A percentile compares a stretch with the other conserved stretches of the same genome.
Conservation (phyloP, 805 yeast genomes). For the Saccharomycopsis malanga region DNA sequence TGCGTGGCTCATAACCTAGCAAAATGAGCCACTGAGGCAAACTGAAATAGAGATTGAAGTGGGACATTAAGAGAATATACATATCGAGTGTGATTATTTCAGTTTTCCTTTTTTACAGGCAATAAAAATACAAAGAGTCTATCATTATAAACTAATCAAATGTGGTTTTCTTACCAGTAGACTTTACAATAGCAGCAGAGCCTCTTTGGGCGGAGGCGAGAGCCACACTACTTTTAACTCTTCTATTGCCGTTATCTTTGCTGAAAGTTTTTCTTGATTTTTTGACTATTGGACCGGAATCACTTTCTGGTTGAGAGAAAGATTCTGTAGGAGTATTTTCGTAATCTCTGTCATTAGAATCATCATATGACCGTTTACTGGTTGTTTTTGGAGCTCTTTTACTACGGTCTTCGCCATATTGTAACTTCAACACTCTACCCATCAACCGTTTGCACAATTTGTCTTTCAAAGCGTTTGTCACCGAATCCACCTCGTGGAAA, state of each 20-base stretch:
- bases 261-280: slow-evolving; percentile 22
- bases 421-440: slow-evolving; percentile 74
- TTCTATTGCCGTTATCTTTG: slow-evolving; percentile 34
- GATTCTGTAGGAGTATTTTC: slow-evolving; percentile 4
- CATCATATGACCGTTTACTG: slow-evolving; percentile 7
- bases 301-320: slow-evolving; percentile 5
- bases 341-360: slow-evolving; percentile 21
- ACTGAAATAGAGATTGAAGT: no score
- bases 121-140: no score
- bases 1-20: no score
- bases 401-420: slow-evolving; percentile 92
- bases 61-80: no score
- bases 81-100: no score
- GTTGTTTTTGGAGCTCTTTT: slow-evolving; percentile 47
- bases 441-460: slow-evolving; percentile 57
- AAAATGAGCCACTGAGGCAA: no score
- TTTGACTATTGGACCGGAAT: slow-evolving; percentile 16
- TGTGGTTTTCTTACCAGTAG: slow-evolving; percentile 80
- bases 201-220: slow-evolving; percentile 85
- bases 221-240: slow-evolving; percentile 75
- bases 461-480: slow-evolving; percentile 75
- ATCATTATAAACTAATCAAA: no score
- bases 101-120: no score
- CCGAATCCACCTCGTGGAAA: slow-evolving; percentile 71
- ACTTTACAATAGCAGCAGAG: slow-evolving; percentile 79